Conservation (phyloP, 108 stramenopile genomes). For the Nitzschia putrida region DNA sequence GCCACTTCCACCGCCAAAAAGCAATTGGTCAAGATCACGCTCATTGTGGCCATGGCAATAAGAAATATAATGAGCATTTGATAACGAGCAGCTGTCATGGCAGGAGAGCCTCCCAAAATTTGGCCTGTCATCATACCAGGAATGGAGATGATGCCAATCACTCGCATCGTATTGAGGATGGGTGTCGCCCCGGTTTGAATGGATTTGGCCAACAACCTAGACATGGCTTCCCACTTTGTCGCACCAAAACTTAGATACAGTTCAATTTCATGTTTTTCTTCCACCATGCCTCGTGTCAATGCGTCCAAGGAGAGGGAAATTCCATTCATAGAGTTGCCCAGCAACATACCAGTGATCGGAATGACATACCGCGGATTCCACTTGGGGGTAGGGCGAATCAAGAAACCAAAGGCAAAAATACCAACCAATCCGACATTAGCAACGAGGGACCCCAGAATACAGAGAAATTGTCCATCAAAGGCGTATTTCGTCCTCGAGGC, state of each 20-base stretch:
- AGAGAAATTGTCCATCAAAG: constrained; percentile 57
- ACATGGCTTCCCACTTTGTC: constrained; percentile 36
- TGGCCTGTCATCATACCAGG: constrained; percentile 97
- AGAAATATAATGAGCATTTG: constrained; percentile 40
- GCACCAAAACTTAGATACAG: constrained; percentile 55
- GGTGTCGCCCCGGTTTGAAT: constrained; percentile 59
- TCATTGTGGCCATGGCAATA: neutral
- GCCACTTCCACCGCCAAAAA: neutral
- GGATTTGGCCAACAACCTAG: constrained; percentile 39
- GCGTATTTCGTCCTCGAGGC: constrained; percentile 66
- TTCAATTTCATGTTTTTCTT: constrained; percentile 59
- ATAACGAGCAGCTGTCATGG: constrained; percentile 82
- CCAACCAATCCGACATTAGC: constrained; percentile 53
- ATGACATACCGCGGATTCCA: constrained; percentile 83
- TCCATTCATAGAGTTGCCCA: constrained; percentile 85
- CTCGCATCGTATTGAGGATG: constrained; percentile 70
- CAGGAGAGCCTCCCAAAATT: constrained; percentile 79
- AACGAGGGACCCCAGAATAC: constrained; percentile 43
- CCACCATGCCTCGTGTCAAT: constrained; percentile 50
- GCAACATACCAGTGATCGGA: constrained; percentile 85
- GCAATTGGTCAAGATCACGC: neutral
- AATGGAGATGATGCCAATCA: constrained; percentile 78
- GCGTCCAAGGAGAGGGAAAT: constrained; percentile 62
- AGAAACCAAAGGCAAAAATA: constrained; percentile 65
- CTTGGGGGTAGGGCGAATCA: constrained; percentile 62